phyloP scores from a whole-genome alignment of 345 rosid species.

The Kernera saxatilis region DNA sequence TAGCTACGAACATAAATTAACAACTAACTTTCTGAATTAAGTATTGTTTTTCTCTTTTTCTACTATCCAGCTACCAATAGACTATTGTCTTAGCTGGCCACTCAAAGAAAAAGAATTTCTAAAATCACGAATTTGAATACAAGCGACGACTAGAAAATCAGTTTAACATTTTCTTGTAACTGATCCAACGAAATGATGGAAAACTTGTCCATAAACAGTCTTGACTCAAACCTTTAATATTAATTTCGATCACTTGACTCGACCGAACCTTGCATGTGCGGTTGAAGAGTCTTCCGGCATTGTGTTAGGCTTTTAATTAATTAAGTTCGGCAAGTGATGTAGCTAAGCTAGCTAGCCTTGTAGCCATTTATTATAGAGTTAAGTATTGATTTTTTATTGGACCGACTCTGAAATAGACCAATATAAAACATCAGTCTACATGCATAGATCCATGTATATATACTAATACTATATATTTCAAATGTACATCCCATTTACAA shows the following conservation, averaged over 20 bases:
- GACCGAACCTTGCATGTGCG: conserved; percentile 17
- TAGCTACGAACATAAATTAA: not conserved
- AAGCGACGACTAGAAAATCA: no score
- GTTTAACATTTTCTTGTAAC: no score
- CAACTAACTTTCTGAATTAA: not conserved
- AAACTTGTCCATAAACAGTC: no score
- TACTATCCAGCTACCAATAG: not conserved
- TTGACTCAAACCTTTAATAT: not conserved
- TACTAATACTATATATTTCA: conserved; percentile 7
- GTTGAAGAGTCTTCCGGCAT: conserved; percentile 3
- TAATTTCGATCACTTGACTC: not conserved
- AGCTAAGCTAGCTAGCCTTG: conserved; percentile 13
- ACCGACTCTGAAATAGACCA: conserved; percentile 16
- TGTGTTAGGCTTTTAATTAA: conserved; percentile 17
- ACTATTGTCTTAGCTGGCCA: not conserved
- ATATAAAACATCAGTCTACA: conserved; percentile 15
- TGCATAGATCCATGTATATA: not conserved
- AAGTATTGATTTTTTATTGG: conserved; percentile 7
- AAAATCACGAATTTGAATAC: not conserved
- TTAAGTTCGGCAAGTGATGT: conserved; percentile 21
- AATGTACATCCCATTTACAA: conserved; percentile 5
- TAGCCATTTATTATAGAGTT: not conserved
- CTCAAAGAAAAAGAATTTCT: no score
- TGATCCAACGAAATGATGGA: no score
- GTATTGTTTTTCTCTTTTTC: not conserved